phyloP scores from a whole-genome alignment of 192 early-diverging fungal species.

The Backusella tuberculispora region DNA sequence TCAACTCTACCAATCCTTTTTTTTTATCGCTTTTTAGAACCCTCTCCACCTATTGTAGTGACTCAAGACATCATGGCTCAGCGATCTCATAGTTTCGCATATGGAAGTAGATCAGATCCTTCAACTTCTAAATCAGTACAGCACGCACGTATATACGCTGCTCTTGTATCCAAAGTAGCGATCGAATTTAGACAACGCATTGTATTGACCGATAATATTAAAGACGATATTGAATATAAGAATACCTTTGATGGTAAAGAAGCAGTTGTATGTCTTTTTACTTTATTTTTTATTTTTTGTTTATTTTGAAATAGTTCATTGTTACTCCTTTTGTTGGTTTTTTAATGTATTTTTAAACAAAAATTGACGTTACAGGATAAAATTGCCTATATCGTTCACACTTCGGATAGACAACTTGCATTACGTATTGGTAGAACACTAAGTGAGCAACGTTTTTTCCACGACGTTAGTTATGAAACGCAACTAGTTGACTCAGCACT shows the following conservation, averaged over 20 bases:
- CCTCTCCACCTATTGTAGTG: constrained; percentile 13
- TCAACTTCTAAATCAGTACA: not conserved
- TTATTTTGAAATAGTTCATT: constrained; percentile 84
- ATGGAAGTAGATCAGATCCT: constrained; percentile 20
- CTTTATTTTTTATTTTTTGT: constrained; percentile 53
- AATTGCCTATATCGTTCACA: constrained; percentile 75
- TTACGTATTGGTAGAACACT: constrained; percentile 85
- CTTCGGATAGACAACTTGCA: constrained; percentile 86
- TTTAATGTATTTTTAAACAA: constrained; percentile 6
- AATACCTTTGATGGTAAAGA: constrained; percentile 87
- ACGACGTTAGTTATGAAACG: constrained; percentile 87
- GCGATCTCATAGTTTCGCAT: constrained; percentile 35
- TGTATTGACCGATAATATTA: constrained; percentile 62
- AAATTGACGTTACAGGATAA: constrained; percentile 39
- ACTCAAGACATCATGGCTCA: constrained; percentile 28
- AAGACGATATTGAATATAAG: constrained; percentile 83
- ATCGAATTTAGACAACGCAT: constrained; percentile 66
- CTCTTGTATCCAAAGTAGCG: constrained; percentile 74
- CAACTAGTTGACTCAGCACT: constrained; percentile 78
- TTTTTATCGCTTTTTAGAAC: constrained; percentile 3
- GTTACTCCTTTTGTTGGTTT: constrained; percentile 13
- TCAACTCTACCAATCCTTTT: not conserved
- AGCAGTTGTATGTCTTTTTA: constrained; percentile 69
- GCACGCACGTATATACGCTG: constrained; percentile 61
- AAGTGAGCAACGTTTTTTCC: constrained; percentile 90